A percentile compares a stretch with the other conserved stretches of the same genome.
These are phyloP conservation scores for Sclerotinia spermophila DNA, from an alignment of 2,329 filamentous ascomycete species.

Conservation along the genomic window DNA sequence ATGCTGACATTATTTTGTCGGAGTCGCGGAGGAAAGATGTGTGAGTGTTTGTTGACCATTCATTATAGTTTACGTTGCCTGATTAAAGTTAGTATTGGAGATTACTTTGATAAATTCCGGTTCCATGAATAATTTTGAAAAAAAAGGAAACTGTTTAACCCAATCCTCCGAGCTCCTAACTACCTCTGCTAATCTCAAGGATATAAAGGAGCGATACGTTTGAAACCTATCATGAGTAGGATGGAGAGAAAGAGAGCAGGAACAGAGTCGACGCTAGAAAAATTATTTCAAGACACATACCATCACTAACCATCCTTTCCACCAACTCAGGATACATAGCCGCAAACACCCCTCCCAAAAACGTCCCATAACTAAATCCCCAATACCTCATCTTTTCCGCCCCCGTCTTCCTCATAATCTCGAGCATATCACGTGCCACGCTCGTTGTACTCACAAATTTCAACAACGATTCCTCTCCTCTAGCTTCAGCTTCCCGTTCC, in stretches of 20 bases:
- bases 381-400: constrained; percentile 44
- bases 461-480: constrained; percentile 7
- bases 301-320: constrained; percentile 40
- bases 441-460: constrained; percentile 31
- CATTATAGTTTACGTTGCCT: constrained; percentile 31
- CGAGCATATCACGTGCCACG: constrained; percentile 38
- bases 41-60: constrained; percentile 36
- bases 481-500: not conserved
- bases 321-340: constrained; percentile 43
- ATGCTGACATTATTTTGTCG: constrained; percentile 32
- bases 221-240: not conserved
- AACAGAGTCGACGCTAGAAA: not conserved
- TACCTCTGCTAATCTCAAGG: not conserved
- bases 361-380: constrained; percentile 49
- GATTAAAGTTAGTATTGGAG: constrained; percentile 50
- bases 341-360: constrained; percentile 45
- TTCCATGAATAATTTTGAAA: not conserved
- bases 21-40: constrained; percentile 42
- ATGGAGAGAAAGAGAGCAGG: not conserved
- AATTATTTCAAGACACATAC: constrained; percentile 8
- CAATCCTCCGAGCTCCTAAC: too few relatives aligned
- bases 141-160: too few relatives aligned
- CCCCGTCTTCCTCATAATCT: constrained; percentile 34
- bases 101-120: not conserved
- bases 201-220: not conserved